Conservation (phyloP, 1,284 basidiomycete genomes). For the Trametes hirsuta region DNA sequence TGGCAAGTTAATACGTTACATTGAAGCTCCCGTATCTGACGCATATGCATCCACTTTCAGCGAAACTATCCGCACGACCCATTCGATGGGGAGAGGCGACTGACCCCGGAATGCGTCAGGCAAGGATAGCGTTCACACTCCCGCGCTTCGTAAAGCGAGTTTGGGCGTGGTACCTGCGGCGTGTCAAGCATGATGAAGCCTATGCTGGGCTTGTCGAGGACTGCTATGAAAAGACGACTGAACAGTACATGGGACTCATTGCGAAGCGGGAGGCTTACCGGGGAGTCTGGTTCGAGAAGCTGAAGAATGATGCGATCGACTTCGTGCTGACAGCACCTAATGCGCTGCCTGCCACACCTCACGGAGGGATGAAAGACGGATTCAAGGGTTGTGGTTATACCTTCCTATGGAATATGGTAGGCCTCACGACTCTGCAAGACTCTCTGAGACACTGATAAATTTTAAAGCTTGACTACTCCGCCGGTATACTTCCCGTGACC, state of each 20-base stretch:
- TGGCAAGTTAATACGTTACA: constrained; percentile 29
- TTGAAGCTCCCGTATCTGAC: not conserved
- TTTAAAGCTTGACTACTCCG: constrained; percentile 66
- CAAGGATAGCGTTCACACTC: constrained; percentile 37
- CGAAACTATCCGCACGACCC: constrained; percentile 34
- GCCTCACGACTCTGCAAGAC: constrained; percentile 26
- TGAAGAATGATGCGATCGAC: constrained; percentile 46
- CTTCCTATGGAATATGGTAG: constrained; percentile 65
- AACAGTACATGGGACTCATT: constrained; percentile 63
- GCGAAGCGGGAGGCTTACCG: constrained; percentile 57
- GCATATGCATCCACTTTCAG: constrained; percentile 10
- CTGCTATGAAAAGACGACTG: constrained; percentile 47
- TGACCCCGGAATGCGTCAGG: constrained; percentile 46
- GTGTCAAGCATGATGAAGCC: constrained; percentile 30
- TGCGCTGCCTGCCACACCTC: constrained; percentile 55
- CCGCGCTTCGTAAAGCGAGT: constrained; percentile 45
- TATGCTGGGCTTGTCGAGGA: constrained; percentile 47
- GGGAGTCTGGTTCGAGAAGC: constrained; percentile 37
- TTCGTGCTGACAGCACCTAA: constrained; percentile 64
- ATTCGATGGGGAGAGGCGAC: constrained; percentile 46
- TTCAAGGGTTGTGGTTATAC: constrained; percentile 37
- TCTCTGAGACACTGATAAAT: not conserved
- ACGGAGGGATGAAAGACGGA: constrained; percentile 43
- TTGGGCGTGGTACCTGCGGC: constrained; percentile 44
- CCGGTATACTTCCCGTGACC: constrained; percentile 75